Base-by-base conservation (phyloP, 2,329 filamentous ascomycete species). In the Metarhizium humberi region DNA sequence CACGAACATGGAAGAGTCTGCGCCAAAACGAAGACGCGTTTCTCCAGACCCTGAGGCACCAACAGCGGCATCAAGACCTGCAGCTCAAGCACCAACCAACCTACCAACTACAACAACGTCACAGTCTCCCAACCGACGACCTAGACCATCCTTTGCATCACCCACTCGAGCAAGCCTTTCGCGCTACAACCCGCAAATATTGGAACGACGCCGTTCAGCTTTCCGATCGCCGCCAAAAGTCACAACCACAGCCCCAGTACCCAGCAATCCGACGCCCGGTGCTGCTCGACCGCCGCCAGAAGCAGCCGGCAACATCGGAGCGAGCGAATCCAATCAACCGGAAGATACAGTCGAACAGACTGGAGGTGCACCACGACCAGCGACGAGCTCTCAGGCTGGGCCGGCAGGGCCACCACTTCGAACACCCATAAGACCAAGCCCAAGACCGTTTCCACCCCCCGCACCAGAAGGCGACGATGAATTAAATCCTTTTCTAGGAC, bases 161-260 rank as follows among this genome's bases (percentile, higher is more conserved):
- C 84, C 86, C 0, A 87, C 84, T 0, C 82, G 77, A 64, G 77
- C 84, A 13, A 88, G 82, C 62, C 69, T 87, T 14, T 75, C 82
- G 56, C 78, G 80, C 59, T 78, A 80, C 50, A 80, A 86, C 58
- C 81, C 84, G 0, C 77, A 82, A 11, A 73, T 85, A 6, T 68
- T 85, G 38, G 71, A 75, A 55, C 73, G 76, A 59, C 66, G 71
- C 63, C 62, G 71, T 62, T 71, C 71, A 55, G 64, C 70, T 62
- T 61, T 71, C 61, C 63, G 70, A 46, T 56, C 69, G 58, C 68
- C 71, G 57, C 61, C 66, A 57, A 56, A 55, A 1, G 49, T 57
- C 4, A 40, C 38, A 40, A 40, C 32, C 32, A 59, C 59, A 42
- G 63, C 63, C 48, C 49, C 60, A 2, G 56, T 58, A 3, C 32